These are phyloP conservation scores for Lepidium sativum DNA, from an alignment of 345 rosid species.

Conservation along the genomic window DNA sequence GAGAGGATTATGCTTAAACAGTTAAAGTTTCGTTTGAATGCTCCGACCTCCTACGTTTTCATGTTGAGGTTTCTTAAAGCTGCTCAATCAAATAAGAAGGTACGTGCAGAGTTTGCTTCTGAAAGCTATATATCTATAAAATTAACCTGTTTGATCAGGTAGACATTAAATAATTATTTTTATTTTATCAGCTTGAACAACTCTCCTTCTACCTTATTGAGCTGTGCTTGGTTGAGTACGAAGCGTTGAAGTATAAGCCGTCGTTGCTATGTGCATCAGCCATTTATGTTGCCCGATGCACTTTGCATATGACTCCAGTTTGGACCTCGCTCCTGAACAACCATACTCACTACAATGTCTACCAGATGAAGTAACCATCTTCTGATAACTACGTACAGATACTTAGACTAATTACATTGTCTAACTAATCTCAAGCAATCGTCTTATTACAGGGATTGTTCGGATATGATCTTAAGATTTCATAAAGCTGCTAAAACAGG, in stretches of 20 bases:
- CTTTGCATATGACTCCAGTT: slow-evolving; percentile 49
- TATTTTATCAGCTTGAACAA: slow-evolving; percentile 59
- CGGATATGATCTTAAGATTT: slow-evolving; percentile 64
- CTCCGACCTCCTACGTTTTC: slow-evolving; percentile 86
- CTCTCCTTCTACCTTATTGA: slow-evolving; percentile 80
- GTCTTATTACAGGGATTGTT: slow-evolving; percentile 55
- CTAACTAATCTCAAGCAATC: neutral
- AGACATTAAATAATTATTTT: neutral
- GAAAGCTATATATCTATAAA: neutral
- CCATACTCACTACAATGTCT: slow-evolving; percentile 53
- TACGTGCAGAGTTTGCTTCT: slow-evolving; percentile 6
- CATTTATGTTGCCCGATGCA: slow-evolving; percentile 68
- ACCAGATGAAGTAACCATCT: slow-evolving; percentile 51
- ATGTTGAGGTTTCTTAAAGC: slow-evolving; percentile 92
- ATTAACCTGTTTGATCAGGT: neutral
- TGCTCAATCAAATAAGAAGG: slow-evolving; percentile 75
- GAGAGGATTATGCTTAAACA: slow-evolving; percentile 68
- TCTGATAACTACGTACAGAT: neutral
- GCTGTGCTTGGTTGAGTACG: slow-evolving; percentile 69
- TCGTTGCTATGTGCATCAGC: slow-evolving; percentile 92
- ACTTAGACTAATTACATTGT: neutral
- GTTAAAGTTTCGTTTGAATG: slow-evolving; percentile 78
- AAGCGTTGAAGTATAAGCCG: slow-evolving; percentile 70
- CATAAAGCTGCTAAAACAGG: slow-evolving; percentile 59
- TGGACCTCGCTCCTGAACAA: slow-evolving; percentile 68